phyloP scores from a whole-genome alignment of 1,139 yeast species.

The Eremothecium sinecaudum region DNA sequence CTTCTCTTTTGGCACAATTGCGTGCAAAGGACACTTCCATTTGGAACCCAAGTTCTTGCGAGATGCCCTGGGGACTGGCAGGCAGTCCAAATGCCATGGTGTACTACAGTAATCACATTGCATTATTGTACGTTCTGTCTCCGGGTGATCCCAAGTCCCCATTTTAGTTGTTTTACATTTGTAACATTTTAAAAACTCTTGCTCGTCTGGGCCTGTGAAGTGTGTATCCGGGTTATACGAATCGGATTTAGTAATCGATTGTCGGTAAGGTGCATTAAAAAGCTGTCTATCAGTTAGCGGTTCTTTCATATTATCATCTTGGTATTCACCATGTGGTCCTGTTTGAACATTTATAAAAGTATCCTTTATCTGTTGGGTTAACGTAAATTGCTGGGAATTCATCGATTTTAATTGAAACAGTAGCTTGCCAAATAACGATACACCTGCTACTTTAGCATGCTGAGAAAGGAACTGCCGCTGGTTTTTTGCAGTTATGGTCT shows the following conservation, averaged over 20 bases:
- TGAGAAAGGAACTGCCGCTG: conserved; percentile 15
- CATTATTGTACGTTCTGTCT: conserved; percentile 40
- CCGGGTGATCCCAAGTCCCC: conserved; percentile 47
- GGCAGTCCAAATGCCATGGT: conserved; percentile 90
- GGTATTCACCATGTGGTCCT: conserved; percentile 63
- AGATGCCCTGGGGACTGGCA: conserved; percentile 61
- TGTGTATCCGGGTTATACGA: conserved; percentile 50
- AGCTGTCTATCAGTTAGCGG: conserved; percentile 33
- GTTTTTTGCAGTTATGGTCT: conserved; percentile 11
- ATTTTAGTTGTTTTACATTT: conserved; percentile 45
- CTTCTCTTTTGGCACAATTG: conserved; percentile 23
- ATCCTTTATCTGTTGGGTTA: conserved; percentile 63
- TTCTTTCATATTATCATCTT: conserved; percentile 45
- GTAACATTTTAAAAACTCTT: conserved; percentile 56
- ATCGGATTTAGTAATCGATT: conserved; percentile 33
- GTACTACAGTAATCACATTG: conserved; percentile 80
- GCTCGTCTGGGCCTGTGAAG: conserved; percentile 50
- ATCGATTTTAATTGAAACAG: conserved; percentile 47
- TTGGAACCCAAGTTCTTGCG: conserved; percentile 71
- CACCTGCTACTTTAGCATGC: conserved; percentile 17
- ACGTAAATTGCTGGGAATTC: conserved; percentile 64
- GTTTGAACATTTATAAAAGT: conserved; percentile 65
- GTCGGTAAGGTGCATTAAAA: conserved; percentile 37
- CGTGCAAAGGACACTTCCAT: conserved; percentile 94
- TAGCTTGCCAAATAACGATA: conserved; percentile 53